phyloP scores from a whole-genome alignment of 768 basidiomycete species.

The Asterophora parasitica region DNA sequence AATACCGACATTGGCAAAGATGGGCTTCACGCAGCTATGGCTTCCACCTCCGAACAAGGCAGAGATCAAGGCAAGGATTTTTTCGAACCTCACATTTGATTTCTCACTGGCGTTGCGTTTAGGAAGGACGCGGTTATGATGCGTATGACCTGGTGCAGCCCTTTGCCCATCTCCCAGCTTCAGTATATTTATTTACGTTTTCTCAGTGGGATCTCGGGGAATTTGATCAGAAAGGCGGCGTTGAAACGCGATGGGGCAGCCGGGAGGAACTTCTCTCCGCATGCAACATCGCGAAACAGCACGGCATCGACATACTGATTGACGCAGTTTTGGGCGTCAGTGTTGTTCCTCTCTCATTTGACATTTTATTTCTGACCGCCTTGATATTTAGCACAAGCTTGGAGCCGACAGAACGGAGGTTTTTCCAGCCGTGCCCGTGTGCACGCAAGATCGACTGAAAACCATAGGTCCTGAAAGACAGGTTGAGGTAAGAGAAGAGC shows the following conservation, averaged over 20 bases:
- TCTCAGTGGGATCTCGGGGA: slow-evolving; percentile 83
- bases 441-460: slow-evolving; percentile 61
- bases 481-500: slow-evolving; percentile 53
- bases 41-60: slow-evolving; percentile 83
- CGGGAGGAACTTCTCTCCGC: slow-evolving; percentile 73
- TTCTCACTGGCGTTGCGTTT: slow-evolving; percentile 6
- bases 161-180: neutral
- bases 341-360: neutral
- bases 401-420: slow-evolving; percentile 76
- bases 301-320: slow-evolving; percentile 71
- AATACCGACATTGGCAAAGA: slow-evolving; percentile 53
- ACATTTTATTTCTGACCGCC: slow-evolving; percentile 10
- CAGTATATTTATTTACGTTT: neutral
- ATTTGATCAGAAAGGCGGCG: slow-evolving; percentile 69
- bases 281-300: slow-evolving; percentile 58
- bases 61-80: slow-evolving; percentile 39
- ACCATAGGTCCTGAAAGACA: slow-evolving; percentile 52
- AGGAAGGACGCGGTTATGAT: slow-evolving; percentile 79
- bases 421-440: slow-evolving; percentile 67
- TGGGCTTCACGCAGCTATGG: slow-evolving; percentile 82
- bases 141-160: slow-evolving; percentile 73
- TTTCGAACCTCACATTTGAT: neutral
- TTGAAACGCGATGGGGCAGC: slow-evolving; percentile 83
- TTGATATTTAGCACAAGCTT: slow-evolving; percentile 60
- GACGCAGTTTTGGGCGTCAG: slow-evolving; percentile 88